These are phyloP conservation scores for Termitomyces sp. DNA, from an alignment of 768 basidiomycete genomes.

Conservation along the genomic window DNA sequence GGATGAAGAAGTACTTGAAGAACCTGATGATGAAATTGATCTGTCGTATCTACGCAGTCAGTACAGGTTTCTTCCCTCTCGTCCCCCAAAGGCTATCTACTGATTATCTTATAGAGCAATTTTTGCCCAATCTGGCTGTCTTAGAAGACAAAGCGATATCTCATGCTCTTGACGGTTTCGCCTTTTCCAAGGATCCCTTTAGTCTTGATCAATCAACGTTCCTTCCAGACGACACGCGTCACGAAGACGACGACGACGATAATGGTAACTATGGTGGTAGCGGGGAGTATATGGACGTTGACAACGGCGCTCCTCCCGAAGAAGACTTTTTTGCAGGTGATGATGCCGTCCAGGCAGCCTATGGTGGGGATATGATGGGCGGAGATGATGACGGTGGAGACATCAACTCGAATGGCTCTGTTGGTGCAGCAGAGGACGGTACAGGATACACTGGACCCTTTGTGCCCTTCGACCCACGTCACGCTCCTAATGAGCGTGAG, in stretches of 20 bases:
- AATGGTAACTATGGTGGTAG: constrained; percentile 27
- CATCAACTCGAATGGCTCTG: constrained; percentile 39
- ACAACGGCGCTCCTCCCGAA: constrained; percentile 20
- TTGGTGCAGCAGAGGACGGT: constrained; percentile 35
- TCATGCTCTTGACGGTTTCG: constrained; percentile 75
- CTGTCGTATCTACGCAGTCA: constrained; percentile 57
- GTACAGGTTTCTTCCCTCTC: constrained; percentile 16
- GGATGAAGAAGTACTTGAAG: constrained; percentile 70
- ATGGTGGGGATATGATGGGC: constrained; percentile 18
- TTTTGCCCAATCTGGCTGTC: constrained; percentile 63
- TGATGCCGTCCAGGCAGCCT: constrained; percentile 32
- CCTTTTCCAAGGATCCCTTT: constrained; percentile 68
- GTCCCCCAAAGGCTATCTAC: constrained; percentile 2
- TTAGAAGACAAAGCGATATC: constrained; percentile 73
- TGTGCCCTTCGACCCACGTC: constrained; percentile 82
- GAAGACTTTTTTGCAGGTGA: constrained; percentile 69
- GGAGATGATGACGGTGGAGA: constrained; percentile 38
- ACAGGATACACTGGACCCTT: constrained; percentile 43
- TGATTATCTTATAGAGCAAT: constrained; percentile 42
- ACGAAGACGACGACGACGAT: constrained; percentile 23
- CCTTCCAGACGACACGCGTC: constrained; percentile 49
- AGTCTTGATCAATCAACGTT: constrained; percentile 59
- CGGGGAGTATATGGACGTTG: constrained; percentile 12
- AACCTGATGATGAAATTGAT: constrained; percentile 66
- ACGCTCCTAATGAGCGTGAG: constrained; percentile 70